phyloP scores from a whole-genome alignment of 2,329 filamentous ascomycete genomes.

The Delphinella strobiligena region DNA sequence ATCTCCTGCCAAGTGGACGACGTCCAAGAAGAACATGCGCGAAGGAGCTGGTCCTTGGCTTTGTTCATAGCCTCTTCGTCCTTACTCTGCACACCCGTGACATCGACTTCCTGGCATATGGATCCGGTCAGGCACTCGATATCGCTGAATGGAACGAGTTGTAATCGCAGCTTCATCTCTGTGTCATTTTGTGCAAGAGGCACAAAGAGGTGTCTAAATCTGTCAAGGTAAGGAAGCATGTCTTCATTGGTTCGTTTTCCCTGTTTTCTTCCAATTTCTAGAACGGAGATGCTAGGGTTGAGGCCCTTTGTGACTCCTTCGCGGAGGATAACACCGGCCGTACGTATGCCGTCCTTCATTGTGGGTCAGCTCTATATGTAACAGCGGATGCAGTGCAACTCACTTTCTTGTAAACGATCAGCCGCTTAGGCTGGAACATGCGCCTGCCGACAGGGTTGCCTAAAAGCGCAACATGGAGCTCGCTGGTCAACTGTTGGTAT shows the following conservation, averaged over 20 bases:
- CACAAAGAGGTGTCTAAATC: conserved; percentile 56
- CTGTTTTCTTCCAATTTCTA: conserved; percentile 61
- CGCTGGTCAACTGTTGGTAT: conserved; percentile 65
- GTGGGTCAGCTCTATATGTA: conserved; percentile 27
- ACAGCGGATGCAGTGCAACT: background rate
- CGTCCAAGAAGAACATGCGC: conserved; percentile 62
- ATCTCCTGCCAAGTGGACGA: conserved; percentile 70
- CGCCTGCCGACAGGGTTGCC: conserved; percentile 72
- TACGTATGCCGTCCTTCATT: conserved; percentile 57
- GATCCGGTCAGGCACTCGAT: conserved; percentile 76
- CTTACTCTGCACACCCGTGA: conserved; percentile 26
- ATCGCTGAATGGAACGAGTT: conserved; percentile 61
- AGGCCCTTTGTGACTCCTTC: conserved; percentile 60
- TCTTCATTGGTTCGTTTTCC: conserved; percentile 69
- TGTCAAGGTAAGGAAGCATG: conserved; percentile 67
- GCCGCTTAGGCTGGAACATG: conserved; percentile 61
- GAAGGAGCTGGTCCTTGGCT: conserved; percentile 57
- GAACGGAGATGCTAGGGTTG: conserved; percentile 60
- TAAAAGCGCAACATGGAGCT: conserved; percentile 66
- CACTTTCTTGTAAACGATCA: conserved; percentile 63
- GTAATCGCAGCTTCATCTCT: conserved; percentile 55
- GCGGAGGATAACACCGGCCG: conserved; percentile 65
- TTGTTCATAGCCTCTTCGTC: conserved; percentile 38
- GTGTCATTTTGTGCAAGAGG: conserved; percentile 53
- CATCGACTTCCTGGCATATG: conserved; percentile 24